phyloP scores from a whole-genome alignment of 441 rosid genomes.

The Isatis lusitanica region DNA sequence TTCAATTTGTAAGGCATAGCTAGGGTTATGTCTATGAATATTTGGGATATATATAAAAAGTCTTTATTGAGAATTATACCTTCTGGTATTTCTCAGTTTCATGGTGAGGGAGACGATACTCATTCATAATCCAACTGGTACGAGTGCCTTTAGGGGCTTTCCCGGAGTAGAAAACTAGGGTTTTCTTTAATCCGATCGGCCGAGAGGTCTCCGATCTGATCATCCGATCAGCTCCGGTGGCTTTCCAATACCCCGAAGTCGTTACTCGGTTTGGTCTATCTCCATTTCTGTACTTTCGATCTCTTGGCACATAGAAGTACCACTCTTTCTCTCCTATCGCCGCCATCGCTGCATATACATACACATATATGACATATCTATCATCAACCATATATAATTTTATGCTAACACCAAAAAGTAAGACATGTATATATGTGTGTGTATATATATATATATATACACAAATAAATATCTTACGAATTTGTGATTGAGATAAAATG shows the following conservation, averaged over 20 bases:
- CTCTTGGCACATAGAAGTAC: slow-evolving; percentile 98
- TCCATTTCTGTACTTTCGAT: slow-evolving; percentile 89
- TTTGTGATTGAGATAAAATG: neutral
- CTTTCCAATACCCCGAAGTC: slow-evolving; percentile 98
- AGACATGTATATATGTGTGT: neutral
- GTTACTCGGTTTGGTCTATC: slow-evolving; percentile 97
- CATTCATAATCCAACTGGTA: slow-evolving; percentile 98
- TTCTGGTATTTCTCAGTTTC: slow-evolving; percentile 89
- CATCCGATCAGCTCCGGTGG: slow-evolving; percentile 99
- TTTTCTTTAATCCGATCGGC: slow-evolving; percentile 93
- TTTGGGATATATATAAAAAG: neutral
- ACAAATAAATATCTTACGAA: neutral
- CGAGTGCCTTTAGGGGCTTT: slow-evolving; percentile 98
- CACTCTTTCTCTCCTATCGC: slow-evolving; percentile 99
- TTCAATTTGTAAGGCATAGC: slow-evolving; percentile 17
- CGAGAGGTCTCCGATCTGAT: slow-evolving; percentile 71
- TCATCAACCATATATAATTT: slow-evolving; percentile 5
- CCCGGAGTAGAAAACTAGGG: slow-evolving; percentile 99
- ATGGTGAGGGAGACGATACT: slow-evolving; percentile 93
- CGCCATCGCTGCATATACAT: slow-evolving; percentile 49
- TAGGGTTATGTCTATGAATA: slow-evolving; percentile 19
- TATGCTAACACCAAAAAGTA: neutral
- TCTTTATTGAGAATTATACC: slow-evolving; percentile 41
- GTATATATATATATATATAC: neutral
- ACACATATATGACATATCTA: neutral